Evolutionary conservation across 2,329 filamentous ascomycete genomes (phyloP).

Genomic region (Lasiodiplodia sp.): DNA sequence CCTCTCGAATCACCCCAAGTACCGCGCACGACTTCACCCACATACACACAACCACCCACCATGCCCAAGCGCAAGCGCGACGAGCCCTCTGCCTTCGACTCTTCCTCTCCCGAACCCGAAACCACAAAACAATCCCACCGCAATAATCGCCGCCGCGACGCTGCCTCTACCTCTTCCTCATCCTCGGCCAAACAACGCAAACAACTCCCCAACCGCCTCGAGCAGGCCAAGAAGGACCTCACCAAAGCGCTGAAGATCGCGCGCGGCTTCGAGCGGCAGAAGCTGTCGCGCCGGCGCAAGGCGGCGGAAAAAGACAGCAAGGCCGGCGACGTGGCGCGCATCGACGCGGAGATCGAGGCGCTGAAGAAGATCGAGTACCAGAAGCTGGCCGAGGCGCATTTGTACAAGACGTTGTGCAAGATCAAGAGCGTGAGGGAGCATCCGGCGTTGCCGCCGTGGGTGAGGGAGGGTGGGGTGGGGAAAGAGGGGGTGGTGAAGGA

Average conservation of each 20-base stretch:
- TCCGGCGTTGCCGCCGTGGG: conserved; percentile 54
- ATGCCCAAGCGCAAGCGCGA: conserved; percentile 48
- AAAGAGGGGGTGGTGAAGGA: conserved; percentile 48
- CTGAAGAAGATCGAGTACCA: conserved; percentile 59
- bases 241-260: conserved; percentile 73
- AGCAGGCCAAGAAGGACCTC: conserved; percentile 65
- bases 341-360: conserved; percentile 68
- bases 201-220: conserved; percentile 51
- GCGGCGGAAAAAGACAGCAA: conserved; percentile 59
- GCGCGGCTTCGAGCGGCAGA: conserved; percentile 81
- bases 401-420: conserved; percentile 64
- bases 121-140: conserved; percentile 41
- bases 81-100: conserved; percentile 28
- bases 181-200: conserved; percentile 10
- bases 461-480: conserved; percentile 43
- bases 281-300: conserved; percentile 66
- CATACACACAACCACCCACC: not conserved
- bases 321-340: conserved; percentile 60
- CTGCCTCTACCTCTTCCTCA: conserved; percentile 30
- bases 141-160: conserved; percentile 28
- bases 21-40: not conserved
- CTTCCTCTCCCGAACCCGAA: conserved; percentile 20
- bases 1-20: not conserved
- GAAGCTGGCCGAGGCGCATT: conserved; percentile 59
- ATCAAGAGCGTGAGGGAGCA: conserved; percentile 64